phyloP scores from a whole-genome alignment of 371 early-diverging fungal species.

The Syncephalastrum sp. region DNA sequence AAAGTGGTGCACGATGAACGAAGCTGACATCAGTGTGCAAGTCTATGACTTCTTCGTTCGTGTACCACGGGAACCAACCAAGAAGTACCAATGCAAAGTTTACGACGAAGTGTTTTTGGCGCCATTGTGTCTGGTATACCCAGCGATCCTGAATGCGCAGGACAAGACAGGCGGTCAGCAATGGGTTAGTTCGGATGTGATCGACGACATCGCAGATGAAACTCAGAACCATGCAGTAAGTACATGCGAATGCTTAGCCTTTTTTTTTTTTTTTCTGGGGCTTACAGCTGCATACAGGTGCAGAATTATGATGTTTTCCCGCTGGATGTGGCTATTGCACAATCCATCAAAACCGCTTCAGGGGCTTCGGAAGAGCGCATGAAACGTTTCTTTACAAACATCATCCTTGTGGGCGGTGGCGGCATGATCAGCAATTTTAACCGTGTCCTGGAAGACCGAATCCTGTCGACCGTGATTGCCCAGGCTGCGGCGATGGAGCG shows the following conservation, averaged over 20 bases:
- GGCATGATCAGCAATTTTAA: constrained; percentile 72
- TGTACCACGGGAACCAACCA: constrained; percentile 65
- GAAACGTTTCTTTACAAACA: constrained; percentile 70
- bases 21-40: constrained; percentile 78
- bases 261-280: too few relatives aligned
- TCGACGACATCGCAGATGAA: constrained; percentile 41
- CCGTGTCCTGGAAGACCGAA: constrained; percentile 64
- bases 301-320: constrained; percentile 39
- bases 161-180: constrained; percentile 18
- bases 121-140: constrained; percentile 65
- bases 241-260: too few relatives aligned
- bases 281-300: neutral
- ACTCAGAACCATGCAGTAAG: neutral
- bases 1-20: constrained; percentile 80
- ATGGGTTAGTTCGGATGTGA: constrained; percentile 25
- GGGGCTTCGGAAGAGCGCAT: constrained; percentile 71
- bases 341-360: constrained; percentile 60
- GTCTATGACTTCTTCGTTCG: constrained; percentile 82
- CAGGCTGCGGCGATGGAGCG: constrained; percentile 55
- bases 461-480: constrained; percentile 39
- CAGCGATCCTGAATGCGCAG: constrained; percentile 40
- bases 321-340: constrained; percentile 79
- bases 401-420: constrained; percentile 87
- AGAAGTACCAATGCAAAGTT: constrained; percentile 78
- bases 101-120: constrained; percentile 87